Conservation (phyloP, 2,329 filamentous ascomycete genomes). For the Endoconidiophora polonica region DNA sequence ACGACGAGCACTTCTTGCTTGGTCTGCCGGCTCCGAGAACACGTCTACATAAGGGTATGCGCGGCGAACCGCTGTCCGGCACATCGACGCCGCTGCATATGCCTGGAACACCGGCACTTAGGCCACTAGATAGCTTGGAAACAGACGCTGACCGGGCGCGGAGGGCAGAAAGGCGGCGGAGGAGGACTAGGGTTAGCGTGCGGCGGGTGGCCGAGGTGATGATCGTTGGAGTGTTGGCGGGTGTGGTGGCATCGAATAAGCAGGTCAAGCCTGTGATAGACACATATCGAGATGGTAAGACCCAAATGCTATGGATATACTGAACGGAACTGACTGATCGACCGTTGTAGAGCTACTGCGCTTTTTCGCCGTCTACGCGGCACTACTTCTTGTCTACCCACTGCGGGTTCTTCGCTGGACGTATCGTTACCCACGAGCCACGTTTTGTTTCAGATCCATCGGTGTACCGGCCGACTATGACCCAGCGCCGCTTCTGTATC, state of each 20-base stretch:
- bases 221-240: constrained; percentile 32
- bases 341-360: constrained; percentile 26
- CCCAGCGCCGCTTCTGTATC: constrained; percentile 80
- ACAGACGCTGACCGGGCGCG: constrained; percentile 5
- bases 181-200: constrained; percentile 33
- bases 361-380: constrained; percentile 21
- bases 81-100: constrained; percentile 34
- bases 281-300: neutral
- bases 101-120: neutral
- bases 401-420: constrained; percentile 37
- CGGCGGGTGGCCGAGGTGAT: constrained; percentile 36
- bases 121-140: neutral
- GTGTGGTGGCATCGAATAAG: constrained; percentile 30
- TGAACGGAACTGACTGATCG: neutral
- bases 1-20: constrained; percentile 80
- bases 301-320: neutral
- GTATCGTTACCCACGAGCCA: constrained; percentile 24
- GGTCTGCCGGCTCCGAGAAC: constrained; percentile 66
- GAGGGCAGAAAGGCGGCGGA: constrained; percentile 14
- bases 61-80: constrained; percentile 42
- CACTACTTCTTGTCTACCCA: constrained; percentile 39
- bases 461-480: constrained; percentile 64
- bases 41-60: constrained; percentile 60
- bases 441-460: constrained; percentile 24
- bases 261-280: constrained; percentile 19